Conservation (phyloP, 441 rosid genomes). For the Adansonia madagascariensis region DNA sequence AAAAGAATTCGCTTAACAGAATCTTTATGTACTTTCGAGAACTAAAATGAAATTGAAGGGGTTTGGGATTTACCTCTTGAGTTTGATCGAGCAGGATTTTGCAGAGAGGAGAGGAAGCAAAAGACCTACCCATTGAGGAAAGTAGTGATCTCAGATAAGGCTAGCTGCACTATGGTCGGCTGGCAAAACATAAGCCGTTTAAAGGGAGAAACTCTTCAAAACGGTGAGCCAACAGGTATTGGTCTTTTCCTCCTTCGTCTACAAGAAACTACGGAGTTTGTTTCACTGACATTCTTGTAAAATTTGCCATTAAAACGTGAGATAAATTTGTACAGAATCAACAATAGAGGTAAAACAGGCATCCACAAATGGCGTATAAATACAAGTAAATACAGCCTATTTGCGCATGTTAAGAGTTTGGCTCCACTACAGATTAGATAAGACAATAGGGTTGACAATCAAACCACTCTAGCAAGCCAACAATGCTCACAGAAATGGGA, state of each 20-base stretch:
- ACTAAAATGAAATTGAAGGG: neutral
- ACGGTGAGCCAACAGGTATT: neutral
- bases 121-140: no score
- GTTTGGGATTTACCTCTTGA: neutral
- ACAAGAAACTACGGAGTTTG: neutral
- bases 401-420: neutral
- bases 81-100: neutral
- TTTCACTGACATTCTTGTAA: neutral
- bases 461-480: neutral
- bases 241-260: neutral
- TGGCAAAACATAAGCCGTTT: neutral
- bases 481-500: neutral
- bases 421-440: neutral
- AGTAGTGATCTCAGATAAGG: constrained; percentile 1
- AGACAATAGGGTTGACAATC: neutral
- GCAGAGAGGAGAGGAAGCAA: neutral
- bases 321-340: neutral
- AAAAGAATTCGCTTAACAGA: neutral
- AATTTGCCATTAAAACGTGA: neutral
- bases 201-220: neutral
- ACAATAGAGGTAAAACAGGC: neutral
- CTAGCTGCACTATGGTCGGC: neutral
- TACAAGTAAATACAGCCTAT: neutral
- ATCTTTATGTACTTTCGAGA: neutral
- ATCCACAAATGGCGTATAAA: neutral